Evolutionary conservation across 352 stramenopile genomes (phyloP), one percentile per base, ranked within the genome.

Genomic region (Phytopythium boreale): DNA sequence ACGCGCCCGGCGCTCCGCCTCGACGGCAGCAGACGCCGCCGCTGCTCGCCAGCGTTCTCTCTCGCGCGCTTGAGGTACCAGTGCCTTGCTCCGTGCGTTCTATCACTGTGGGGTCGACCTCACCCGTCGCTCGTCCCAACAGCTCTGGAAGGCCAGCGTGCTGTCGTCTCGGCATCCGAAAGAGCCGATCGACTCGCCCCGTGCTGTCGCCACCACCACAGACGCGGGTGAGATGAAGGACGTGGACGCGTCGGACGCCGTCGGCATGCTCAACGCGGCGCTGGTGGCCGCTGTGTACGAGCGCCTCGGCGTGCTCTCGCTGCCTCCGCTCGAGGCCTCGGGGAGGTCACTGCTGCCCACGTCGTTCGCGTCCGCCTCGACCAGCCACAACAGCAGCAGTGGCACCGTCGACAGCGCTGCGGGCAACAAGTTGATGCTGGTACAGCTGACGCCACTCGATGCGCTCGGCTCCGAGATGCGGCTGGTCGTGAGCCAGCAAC

Each of bases 281-380:
- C 68, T 82, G 9, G 67, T 75, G 15, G 60, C 74, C 14, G 76
- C 76, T 1, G 67, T 86, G 24, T 89, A 86, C 53, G 77, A 87
- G 53, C 64, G 63, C 7, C 29, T 82, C 20, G 52, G 50, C 4
- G 24, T 88, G 19, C 12, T 87, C 26, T 55, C 46, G 7, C 63
- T 64, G 26, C n/a, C n/a, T n/a, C n/a, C n/a, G n/a, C n/a, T n/a
- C n/a, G n/a, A n/a, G n/a, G n/a, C n/a, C n/a, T n/a, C n/a, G n/a
- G n/a, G n/a, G n/a, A n/a, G n/a, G 10, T 51, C 55, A 4, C 34
- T 56, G 39, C 10, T 70, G 9, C 55, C 55, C 24, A 58, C 20
- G 61, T 62, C 11, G 19, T 44, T 4, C 17, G 64, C 15, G 68
- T 72, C 52, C 64, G 60, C 56, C 66, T 58, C 19, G 2, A n/a